Evolutionary conservation across 768 basidiomycete species (phyloP).

Genomic region (Amanita exitialis): DNA sequence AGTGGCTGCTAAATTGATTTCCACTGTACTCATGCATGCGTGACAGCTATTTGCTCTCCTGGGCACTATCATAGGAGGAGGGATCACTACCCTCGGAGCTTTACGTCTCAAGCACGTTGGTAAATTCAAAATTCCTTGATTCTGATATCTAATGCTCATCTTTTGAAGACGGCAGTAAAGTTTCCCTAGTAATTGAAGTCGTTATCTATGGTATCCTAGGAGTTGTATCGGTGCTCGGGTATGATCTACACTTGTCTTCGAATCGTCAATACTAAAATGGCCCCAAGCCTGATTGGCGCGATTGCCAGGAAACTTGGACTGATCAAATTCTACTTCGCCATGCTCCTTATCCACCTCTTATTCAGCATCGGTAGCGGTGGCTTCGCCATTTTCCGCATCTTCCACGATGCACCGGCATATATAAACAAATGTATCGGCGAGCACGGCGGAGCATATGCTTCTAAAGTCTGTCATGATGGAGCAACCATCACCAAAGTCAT

Average conservation of each 20-base stretch:
- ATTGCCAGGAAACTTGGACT: conserved; percentile 27
- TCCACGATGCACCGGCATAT: conserved; percentile 28
- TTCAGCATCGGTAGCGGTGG: conserved; percentile 35
- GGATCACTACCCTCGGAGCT: conserved; percentile 28
- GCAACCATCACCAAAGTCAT: conserved; percentile 30
- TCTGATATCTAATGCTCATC: not conserved
- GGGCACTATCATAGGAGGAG: conserved; percentile 32
- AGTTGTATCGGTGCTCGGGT: conserved; percentile 37
- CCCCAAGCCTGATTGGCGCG: conserved; percentile 31
- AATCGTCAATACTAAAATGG: not conserved
- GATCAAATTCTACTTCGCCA: conserved; percentile 31
- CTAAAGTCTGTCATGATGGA: conserved; percentile 27
- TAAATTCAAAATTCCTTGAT: conserved; percentile 8
- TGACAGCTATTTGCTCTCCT: conserved; percentile 30
- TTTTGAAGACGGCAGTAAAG: conserved; percentile 24
- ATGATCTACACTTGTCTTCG: conserved; percentile 3
- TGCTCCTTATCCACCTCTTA: conserved; percentile 30
- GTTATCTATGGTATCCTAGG: conserved; percentile 30
- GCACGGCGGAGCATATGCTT: conserved; percentile 17
- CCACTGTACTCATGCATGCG: not conserved
- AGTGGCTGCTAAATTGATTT: no score
- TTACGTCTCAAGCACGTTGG: conserved; percentile 22
- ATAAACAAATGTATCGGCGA: conserved; percentile 26
- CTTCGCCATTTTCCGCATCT: conserved; percentile 33
- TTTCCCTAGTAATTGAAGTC: conserved; percentile 30